Percentiles rank a stretch among this genome's conserved stretches.
Conservation (phyloP, 441 rosid species). For the Brassica hybrid region DNA sequence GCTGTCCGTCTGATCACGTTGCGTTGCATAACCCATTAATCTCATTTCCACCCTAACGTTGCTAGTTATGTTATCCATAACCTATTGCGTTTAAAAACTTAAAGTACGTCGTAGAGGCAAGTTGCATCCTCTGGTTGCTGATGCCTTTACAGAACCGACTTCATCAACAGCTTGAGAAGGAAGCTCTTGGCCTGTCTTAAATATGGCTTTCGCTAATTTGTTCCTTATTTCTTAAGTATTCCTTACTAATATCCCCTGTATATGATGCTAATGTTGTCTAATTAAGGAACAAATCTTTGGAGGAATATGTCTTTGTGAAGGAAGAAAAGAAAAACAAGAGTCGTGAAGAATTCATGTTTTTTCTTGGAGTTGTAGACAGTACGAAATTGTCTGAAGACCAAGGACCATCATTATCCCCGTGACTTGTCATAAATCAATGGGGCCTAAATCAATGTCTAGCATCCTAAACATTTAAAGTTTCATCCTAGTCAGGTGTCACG, state of each 20-base stretch:
- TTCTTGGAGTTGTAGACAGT: not conserved
- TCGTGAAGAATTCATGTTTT: not conserved
- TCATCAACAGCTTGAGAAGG: not conserved
- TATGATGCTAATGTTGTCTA: not conserved
- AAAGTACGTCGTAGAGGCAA: not conserved
- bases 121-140: slow-evolving; percentile 2
- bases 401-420: not conserved
- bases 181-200: not conserved
- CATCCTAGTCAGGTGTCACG: not conserved
- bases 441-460: not conserved
- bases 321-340: not conserved
- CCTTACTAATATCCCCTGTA: not conserved
- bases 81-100: slow-evolving; percentile 4
- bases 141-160: slow-evolving; percentile 21
- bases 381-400: not conserved
- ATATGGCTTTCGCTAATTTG: not conserved
- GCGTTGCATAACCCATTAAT: slow-evolving; percentile 23
- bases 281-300: not conserved
- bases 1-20: slow-evolving; percentile 25
- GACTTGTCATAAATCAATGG: not conserved
- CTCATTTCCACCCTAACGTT: not conserved
- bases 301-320: slow-evolving; percentile 1
- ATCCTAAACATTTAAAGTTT: not conserved
- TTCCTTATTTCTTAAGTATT: not conserved
- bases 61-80: slow-evolving; percentile 13